These are phyloP conservation scores for Colletotrichum filicis DNA, from an alignment of 2,329 filamentous ascomycete genomes.

Conservation along the genomic window DNA sequence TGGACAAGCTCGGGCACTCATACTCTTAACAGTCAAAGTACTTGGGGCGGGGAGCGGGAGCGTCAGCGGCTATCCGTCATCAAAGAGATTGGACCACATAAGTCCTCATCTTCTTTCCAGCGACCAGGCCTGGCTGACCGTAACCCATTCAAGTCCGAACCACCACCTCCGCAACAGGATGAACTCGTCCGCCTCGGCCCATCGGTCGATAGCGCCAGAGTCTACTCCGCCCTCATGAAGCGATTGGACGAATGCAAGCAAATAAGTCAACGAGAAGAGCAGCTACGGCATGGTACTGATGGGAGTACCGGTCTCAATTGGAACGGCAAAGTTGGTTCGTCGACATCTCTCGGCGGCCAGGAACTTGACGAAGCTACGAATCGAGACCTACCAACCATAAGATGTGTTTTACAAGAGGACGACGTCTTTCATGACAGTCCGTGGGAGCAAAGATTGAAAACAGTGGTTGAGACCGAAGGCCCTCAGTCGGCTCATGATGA, in stretches of 20 bases:
- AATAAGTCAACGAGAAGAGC: neutral
- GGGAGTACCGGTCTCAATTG: no score
- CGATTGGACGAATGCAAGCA: slow-evolving; percentile 55
- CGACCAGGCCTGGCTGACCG: slow-evolving; percentile 40
- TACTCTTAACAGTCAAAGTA: slow-evolving; percentile 59
- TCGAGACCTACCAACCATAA: slow-evolving; percentile 38
- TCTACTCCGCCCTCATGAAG: slow-evolving; percentile 74
- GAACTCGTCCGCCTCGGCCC: slow-evolving; percentile 35
- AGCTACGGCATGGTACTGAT: neutral
- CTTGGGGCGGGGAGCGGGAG: slow-evolving; percentile 55
- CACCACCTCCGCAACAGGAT: neutral
- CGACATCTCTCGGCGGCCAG: neutral
- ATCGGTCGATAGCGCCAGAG: slow-evolving; percentile 64
- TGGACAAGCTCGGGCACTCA: slow-evolving; percentile 74
- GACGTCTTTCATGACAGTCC: slow-evolving; percentile 44
- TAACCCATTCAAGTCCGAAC: slow-evolving; percentile 29
- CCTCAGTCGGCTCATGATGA: neutral
- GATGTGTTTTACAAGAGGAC: slow-evolving; percentile 46
- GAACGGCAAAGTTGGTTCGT: neutral
- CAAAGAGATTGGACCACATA: slow-evolving; percentile 63
- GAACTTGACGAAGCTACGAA: neutral
- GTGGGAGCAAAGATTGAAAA: neutral
- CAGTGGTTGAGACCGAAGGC: neutral
- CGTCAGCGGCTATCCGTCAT: slow-evolving; percentile 72
- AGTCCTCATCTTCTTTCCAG: slow-evolving; percentile 51